Conservation (phyloP, 2,329 filamentous ascomycete species). For the Fusarium sp. region DNA sequence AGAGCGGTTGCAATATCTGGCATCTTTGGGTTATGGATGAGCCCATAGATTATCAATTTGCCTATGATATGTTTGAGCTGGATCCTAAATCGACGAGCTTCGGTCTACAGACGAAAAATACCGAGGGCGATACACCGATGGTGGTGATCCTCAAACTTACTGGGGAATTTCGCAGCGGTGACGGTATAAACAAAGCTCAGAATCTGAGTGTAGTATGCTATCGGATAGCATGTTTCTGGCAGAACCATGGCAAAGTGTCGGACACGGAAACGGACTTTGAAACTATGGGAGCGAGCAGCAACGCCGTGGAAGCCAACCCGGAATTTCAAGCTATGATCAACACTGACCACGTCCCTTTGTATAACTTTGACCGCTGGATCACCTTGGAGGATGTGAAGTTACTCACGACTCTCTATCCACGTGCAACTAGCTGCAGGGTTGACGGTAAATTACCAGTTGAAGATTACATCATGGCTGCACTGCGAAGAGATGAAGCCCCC, state of each 20-base stretch:
- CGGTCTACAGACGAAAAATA: neutral
- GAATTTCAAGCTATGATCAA: too few relatives aligned
- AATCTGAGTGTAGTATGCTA: neutral
- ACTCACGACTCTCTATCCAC: neutral
- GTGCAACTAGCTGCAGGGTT: neutral
- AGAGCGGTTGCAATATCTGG: neutral
- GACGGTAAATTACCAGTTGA: neutral
- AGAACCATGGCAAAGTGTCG: too few relatives aligned
- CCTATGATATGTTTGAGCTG: fast-evolving
- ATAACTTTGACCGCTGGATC: neutral
- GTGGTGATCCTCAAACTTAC: neutral
- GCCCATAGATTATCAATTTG: neutral
- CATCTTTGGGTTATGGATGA: neutral
- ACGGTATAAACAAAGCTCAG: neutral
- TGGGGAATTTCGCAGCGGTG: neutral
- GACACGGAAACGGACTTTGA: too few relatives aligned
- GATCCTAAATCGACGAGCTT: neutral
- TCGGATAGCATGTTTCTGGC: too few relatives aligned
- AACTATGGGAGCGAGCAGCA: too few relatives aligned
- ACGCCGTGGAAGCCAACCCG: too few relatives aligned
- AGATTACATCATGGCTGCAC: neutral
- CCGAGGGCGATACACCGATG: neutral
- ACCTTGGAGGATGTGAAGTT: neutral
- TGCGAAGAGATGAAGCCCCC: fast-evolving
- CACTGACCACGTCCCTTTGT: neutral